These are phyloP conservation scores for Didymella glomerata DNA, from an alignment of 2,329 filamentous ascomycete genomes.

Conservation along the genomic window DNA sequence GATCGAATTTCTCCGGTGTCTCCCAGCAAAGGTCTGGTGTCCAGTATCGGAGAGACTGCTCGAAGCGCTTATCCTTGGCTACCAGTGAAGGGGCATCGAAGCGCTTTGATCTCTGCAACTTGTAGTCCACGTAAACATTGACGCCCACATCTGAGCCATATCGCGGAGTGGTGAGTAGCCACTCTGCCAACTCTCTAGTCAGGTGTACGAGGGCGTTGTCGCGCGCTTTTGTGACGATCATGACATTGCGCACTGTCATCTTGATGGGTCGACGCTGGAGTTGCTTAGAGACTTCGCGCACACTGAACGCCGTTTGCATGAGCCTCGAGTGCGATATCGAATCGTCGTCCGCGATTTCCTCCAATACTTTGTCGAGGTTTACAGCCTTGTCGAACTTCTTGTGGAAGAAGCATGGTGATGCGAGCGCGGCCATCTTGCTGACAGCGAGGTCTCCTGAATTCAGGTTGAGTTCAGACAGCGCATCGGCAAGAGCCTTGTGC, in stretches of 20 bases:
- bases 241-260: slow-evolving; percentile 89
- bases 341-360: slow-evolving; percentile 89
- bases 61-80: slow-evolving; percentile 76
- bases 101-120: slow-evolving; percentile 85
- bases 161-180: slow-evolving; percentile 86
- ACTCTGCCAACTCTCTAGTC: slow-evolving; percentile 85
- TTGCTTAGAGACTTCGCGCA: slow-evolving; percentile 95
- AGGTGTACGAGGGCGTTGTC: slow-evolving; percentile 92
- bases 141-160: slow-evolving; percentile 91
- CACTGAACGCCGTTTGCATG: slow-evolving; percentile 92
- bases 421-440: slow-evolving; percentile 70
- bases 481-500: slow-evolving; percentile 68
- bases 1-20: slow-evolving; percentile 91
- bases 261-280: slow-evolving; percentile 91
- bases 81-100: slow-evolving; percentile 81
- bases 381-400: slow-evolving; percentile 96
- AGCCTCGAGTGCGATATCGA: slow-evolving; percentile 92
- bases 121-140: slow-evolving; percentile 98
- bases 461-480: slow-evolving; percentile 62
- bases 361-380: slow-evolving; percentile 91
- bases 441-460: slow-evolving; percentile 54
- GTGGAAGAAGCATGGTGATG: slow-evolving; percentile 98
- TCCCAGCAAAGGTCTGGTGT: slow-evolving; percentile 95
- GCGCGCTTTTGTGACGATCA: slow-evolving; percentile 98
- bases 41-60: slow-evolving; percentile 92